A percentile compares a stretch with the other conserved stretches of the same genome.
phyloP scores from a whole-genome alignment of 1,284 basidiomycete species.

The Irpex sp. region DNA sequence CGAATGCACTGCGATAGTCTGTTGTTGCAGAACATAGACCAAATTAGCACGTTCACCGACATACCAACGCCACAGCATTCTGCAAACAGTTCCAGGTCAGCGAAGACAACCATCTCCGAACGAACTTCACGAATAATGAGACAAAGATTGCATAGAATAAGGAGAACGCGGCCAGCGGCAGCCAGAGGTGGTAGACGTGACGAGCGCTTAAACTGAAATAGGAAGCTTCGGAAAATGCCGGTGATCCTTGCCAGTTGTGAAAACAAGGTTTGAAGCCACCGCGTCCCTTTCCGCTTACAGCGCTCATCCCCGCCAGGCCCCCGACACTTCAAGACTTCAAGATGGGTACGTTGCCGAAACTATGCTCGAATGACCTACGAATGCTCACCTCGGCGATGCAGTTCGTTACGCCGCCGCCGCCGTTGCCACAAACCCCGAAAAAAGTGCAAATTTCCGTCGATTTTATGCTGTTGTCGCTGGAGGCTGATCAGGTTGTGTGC shows the following conservation, averaged over 20 bases:
- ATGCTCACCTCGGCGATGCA: slow-evolving; percentile 28
- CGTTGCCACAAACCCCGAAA: slow-evolving; percentile 86
- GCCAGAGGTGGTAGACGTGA: not conserved
- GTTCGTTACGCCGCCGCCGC: slow-evolving; percentile 90
- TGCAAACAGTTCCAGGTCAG: not conserved
- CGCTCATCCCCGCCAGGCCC: slow-evolving; percentile 19
- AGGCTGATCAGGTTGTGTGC: slow-evolving; percentile 16
- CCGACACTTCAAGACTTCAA: slow-evolving; percentile 45
- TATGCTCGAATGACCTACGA: slow-evolving; percentile 12
- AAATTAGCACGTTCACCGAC: not conserved
- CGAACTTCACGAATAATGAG: not conserved
- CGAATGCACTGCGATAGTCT: too few species aligned
- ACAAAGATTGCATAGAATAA: not conserved
- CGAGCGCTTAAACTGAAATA: not conserved
- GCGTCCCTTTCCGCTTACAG: slow-evolving; percentile 15
- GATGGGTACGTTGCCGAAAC: slow-evolving; percentile 50
- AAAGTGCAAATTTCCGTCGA: slow-evolving; percentile 47
- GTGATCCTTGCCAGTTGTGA: slow-evolving; percentile 22
- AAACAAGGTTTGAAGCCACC: slow-evolving; percentile 25
- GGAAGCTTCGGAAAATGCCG: slow-evolving; percentile 17
- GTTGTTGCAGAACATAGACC: too few species aligned
- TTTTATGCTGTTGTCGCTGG: not conserved
- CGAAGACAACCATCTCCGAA: not conserved
- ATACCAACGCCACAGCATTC: not conserved
- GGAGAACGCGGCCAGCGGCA: not conserved